phyloP scores from a whole-genome alignment of 2,329 filamentous ascomycete species.

The Albifimbria verrucaria region DNA sequence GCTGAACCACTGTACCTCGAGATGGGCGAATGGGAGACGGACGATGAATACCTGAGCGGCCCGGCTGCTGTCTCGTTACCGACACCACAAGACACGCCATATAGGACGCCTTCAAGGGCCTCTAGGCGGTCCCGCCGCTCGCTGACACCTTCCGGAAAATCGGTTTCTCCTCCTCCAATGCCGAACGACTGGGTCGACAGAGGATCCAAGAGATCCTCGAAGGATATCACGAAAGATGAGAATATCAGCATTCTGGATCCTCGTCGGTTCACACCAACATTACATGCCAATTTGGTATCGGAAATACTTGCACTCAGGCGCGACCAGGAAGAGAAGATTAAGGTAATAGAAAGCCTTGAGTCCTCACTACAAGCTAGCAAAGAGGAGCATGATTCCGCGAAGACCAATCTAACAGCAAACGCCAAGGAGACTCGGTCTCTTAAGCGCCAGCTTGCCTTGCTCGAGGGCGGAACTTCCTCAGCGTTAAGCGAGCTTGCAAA shows the following conservation, averaged over 20 bases:
- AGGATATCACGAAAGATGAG: conserved; percentile 63
- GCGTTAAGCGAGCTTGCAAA: conserved; percentile 78
- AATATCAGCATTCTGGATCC: conserved; percentile 77
- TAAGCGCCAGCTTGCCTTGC: conserved; percentile 79
- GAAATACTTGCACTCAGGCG: conserved; percentile 85
- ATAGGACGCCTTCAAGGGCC: conserved; percentile 65
- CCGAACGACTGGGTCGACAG: conserved; percentile 40
- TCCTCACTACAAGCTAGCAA: conserved; percentile 65
- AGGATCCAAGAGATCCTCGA: conserved; percentile 48
- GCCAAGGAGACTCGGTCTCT: conserved; percentile 75
- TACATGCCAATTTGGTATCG: conserved; percentile 91
- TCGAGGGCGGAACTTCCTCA: conserved; percentile 85
- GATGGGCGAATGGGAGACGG: conserved; percentile 60
- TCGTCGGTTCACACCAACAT: conserved; percentile 86
- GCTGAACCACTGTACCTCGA: conserved; percentile 12
- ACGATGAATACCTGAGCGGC: conserved; percentile 56
- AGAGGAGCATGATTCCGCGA: conserved; percentile 71
- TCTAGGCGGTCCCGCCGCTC: conserved; percentile 63
- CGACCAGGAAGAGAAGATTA: conserved; percentile 87
- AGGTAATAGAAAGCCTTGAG: conserved; percentile 83
- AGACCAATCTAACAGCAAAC: conserved; percentile 57
- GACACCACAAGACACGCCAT: conserved; percentile 68
- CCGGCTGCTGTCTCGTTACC: conserved; percentile 59
- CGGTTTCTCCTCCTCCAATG: conserved; percentile 56
- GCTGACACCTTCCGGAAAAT: conserved; percentile 56